Percentiles rank a stretch among this genome's conserved stretches.
Conservation (phyloP, 164 flowering plant species). For the Hamamelis virginiana region DNA sequence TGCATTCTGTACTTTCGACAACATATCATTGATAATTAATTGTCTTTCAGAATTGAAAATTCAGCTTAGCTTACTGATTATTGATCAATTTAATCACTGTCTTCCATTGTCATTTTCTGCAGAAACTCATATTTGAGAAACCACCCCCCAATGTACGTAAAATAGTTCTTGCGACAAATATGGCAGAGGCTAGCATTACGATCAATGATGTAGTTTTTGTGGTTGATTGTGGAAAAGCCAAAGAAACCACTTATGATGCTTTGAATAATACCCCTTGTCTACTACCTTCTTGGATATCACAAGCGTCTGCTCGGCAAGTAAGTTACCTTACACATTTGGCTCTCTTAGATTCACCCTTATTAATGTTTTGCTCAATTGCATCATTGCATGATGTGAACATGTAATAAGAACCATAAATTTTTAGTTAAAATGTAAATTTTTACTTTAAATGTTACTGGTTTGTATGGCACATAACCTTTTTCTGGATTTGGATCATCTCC, state of each 20-base stretch:
- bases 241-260: slow-evolving; percentile 99
- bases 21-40: neutral
- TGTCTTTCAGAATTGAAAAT: neutral
- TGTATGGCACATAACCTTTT: neutral
- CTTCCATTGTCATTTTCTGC: slow-evolving; percentile 21
- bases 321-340: slow-evolving; percentile 25
- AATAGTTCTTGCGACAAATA: slow-evolving; percentile 95
- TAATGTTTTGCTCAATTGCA: neutral
- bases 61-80: neutral
- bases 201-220: slow-evolving; percentile 96
- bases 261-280: slow-evolving; percentile 97
- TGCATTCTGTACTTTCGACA: neutral
- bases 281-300: slow-evolving; percentile 98
- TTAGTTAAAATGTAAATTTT: too few species aligned
- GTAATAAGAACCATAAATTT: too few species aligned
- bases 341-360: neutral
- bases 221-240: slow-evolving; percentile 99
- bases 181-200: slow-evolving; percentile 99
- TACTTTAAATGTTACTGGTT: neutral
- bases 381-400: neutral
- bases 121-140: slow-evolving; percentile 92
- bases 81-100: neutral
- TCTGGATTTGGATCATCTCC: neutral
- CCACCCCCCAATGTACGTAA: slow-evolving; percentile 90
- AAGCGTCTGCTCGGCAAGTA: slow-evolving; percentile 98